These are phyloP conservation scores for Magnaporthiopsis rhizophila DNA, from an alignment of 2,329 filamentous ascomycete species.

Conservation along the genomic window DNA sequence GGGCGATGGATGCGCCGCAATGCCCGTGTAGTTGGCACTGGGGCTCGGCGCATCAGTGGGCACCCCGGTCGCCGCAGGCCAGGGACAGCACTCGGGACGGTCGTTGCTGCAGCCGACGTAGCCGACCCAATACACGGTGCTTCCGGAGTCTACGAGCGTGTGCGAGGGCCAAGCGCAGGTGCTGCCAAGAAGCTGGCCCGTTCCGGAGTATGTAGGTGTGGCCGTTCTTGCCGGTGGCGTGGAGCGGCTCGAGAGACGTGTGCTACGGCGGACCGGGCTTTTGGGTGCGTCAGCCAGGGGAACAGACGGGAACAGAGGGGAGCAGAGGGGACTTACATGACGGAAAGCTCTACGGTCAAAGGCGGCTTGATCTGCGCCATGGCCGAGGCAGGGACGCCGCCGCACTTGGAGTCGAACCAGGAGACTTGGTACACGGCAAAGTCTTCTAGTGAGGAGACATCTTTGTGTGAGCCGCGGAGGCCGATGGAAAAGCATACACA, in stretches of 20 bases:
- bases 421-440: constrained; percentile 13
- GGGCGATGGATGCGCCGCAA: constrained; percentile 13
- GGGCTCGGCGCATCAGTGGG: background rate
- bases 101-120: constrained; percentile 18
- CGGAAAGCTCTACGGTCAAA: constrained; percentile 10
- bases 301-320: background rate
- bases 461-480: background rate
- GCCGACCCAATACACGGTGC: constrained; percentile 19
- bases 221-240: constrained; percentile 7
- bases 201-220: constrained; percentile 14
- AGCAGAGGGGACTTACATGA: background rate
- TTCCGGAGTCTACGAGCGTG: constrained; percentile 19
- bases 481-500: background rate
- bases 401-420: constrained; percentile 14
- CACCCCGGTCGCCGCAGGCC: constrained; percentile 12
- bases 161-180: constrained; percentile 17
- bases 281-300: constrained; percentile 4
- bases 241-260: background rate
- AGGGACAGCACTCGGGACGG: constrained; percentile 18
- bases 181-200: constrained; percentile 16
- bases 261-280: background rate
- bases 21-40: constrained; percentile 9
- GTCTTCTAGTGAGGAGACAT: background rate
- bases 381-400: constrained; percentile 12
- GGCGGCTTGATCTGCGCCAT: constrained; percentile 13